Percentiles rank a stretch among this genome's conserved stretches.
These are phyloP conservation scores for Nakazawaea sp. DNA, from an alignment of 805 yeast genomes.

Conservation along the genomic window DNA sequence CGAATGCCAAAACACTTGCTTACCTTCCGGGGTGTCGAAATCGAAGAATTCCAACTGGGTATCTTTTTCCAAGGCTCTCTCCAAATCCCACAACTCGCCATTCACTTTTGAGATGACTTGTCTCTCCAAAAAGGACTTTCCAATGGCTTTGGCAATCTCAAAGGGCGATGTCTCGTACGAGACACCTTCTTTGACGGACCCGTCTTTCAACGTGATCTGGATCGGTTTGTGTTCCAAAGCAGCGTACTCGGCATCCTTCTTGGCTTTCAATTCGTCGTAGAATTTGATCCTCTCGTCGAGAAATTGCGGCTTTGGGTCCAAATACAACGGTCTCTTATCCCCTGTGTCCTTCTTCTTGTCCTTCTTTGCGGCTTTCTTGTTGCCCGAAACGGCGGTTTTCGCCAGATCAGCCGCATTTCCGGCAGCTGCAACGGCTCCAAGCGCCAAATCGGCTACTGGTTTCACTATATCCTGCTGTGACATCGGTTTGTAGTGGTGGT, in stretches of 20 bases:
- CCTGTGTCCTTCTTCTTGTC: constrained; percentile 35
- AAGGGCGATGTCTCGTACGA: constrained; percentile 90
- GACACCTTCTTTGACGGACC: constrained; percentile 67
- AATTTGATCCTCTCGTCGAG: constrained; percentile 71
- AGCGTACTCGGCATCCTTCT: constrained; percentile 69
- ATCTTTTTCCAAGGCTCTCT: constrained; percentile 81
- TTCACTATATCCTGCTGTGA: constrained; percentile 36
- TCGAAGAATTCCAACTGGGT: constrained; percentile 74
- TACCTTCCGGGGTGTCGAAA: constrained; percentile 92
- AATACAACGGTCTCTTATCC: constrained; percentile 31
- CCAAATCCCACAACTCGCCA: constrained; percentile 91
- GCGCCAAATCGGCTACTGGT: constrained; percentile 37
- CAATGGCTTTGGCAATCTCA: constrained; percentile 75
- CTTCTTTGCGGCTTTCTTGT: constrained; percentile 29
- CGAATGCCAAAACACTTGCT: constrained; percentile 96
- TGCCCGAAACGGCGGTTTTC: constrained; percentile 16
- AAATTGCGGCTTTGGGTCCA: constrained; percentile 80
- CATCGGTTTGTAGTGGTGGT: no score
- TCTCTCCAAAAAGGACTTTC: constrained; percentile 83
- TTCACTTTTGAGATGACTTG: constrained; percentile 88
- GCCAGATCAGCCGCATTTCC: constrained; percentile 13
- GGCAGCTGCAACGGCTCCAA: constrained; percentile 21
- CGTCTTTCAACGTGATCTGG: constrained; percentile 81
- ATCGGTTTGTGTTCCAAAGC: constrained; percentile 52
- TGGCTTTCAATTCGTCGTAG: constrained; percentile 74